Conservation (phyloP, 768 basidiomycete genomes). For the Chiua virens region DNA sequence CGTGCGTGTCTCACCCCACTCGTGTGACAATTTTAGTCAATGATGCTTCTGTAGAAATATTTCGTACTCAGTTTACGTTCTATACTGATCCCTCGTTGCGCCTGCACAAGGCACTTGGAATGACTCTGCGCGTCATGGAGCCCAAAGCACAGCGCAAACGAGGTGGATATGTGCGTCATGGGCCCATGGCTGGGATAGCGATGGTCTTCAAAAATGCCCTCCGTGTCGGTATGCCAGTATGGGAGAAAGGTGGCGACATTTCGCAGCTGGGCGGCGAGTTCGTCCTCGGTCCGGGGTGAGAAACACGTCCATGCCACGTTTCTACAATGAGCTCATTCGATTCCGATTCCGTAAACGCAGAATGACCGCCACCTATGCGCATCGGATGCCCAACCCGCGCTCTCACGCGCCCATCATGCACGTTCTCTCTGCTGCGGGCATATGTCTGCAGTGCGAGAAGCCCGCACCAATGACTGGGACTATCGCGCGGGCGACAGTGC, state of each 20-base stretch:
- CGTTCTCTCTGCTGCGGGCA: slow-evolving; percentile 65
- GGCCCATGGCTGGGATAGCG: slow-evolving; percentile 65
- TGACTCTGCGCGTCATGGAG: slow-evolving; percentile 53
- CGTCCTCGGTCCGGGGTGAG: slow-evolving; percentile 63
- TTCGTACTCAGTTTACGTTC: slow-evolving; percentile 67
- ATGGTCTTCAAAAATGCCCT: slow-evolving; percentile 71
- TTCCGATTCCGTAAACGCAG: slow-evolving; percentile 32
- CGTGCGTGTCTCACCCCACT: slow-evolving; percentile 37
- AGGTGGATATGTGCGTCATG: slow-evolving; percentile 68
- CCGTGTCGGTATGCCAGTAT: slow-evolving; percentile 75
- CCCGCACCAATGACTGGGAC: slow-evolving; percentile 4
- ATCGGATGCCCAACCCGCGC: slow-evolving; percentile 79
- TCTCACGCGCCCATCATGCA: slow-evolving; percentile 73
- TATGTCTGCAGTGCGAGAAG: slow-evolving; percentile 29
- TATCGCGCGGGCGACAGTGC: background rate
- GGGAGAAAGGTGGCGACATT: slow-evolving; percentile 76
- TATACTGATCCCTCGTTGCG: slow-evolving; percentile 76
- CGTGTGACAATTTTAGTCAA: background rate
- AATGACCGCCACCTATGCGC: slow-evolving; percentile 68
- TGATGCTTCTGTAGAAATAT: slow-evolving; percentile 49
- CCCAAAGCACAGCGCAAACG: slow-evolving; percentile 43
- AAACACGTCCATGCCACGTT: slow-evolving; percentile 30
- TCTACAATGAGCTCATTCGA: background rate
- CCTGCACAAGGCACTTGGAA: slow-evolving; percentile 75
- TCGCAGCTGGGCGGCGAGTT: slow-evolving; percentile 91